Evolutionary conservation across 179 eudicot genomes (phyloP).

Genomic region (Spergularia azorica): DNA sequence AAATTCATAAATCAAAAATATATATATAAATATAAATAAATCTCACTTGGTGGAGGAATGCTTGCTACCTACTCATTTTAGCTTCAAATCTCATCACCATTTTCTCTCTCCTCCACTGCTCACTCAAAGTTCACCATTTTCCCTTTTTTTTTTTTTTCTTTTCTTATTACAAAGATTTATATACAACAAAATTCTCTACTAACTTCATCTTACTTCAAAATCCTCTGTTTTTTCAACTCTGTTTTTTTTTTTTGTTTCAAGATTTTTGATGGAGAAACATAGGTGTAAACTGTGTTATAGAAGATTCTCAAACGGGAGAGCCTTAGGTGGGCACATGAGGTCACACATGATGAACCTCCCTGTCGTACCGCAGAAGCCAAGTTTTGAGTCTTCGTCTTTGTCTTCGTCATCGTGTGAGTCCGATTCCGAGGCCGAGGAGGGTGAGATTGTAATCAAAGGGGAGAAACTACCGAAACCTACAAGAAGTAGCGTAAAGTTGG

Average conservation of each 20-base stretch:
- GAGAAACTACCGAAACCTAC: constrained; percentile 33
- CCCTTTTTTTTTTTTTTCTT: background rate
- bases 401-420: constrained; percentile 16
- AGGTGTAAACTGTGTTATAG: constrained; percentile 66
- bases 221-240: constrained; percentile 20
- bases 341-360: constrained; percentile 61
- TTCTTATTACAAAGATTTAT: background rate
- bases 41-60: constrained; percentile 44
- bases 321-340: constrained; percentile 88
- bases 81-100: constrained; percentile 34
- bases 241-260: background rate
- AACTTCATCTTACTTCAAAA: background rate
- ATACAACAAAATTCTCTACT: background rate
- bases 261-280: constrained; percentile 46
- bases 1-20: background rate
- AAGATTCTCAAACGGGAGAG: constrained; percentile 66
- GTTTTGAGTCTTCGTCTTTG: constrained; percentile 19
- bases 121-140: constrained; percentile 46
- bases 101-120: constrained; percentile 20
- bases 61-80: constrained; percentile 68
- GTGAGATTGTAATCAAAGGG: background rate
- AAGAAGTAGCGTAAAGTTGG: constrained; percentile 30
- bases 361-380: constrained; percentile 16
- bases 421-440: constrained; percentile 36
- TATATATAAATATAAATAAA: background rate